These are phyloP conservation scores for Lachancea quebecensis DNA, from an alignment of 805 yeast species.

Conservation along the genomic window DNA sequence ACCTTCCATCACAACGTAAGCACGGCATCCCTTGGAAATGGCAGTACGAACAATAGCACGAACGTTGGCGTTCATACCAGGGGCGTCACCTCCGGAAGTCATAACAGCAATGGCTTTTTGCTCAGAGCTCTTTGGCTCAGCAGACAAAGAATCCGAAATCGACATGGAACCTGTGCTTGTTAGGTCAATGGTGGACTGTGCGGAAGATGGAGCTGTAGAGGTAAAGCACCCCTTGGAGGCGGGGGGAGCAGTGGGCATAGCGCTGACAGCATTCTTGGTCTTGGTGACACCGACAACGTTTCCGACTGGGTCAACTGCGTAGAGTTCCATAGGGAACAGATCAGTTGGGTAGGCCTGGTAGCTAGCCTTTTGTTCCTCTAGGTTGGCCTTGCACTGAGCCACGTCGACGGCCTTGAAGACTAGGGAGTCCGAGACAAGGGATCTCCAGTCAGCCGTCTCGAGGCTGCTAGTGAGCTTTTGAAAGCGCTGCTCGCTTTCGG, in stretches of 20 bases:
- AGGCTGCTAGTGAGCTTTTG: not conserved
- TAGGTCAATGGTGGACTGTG: constrained; percentile 23
- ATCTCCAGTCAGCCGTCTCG: constrained; percentile 43
- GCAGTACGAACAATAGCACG: constrained; percentile 94
- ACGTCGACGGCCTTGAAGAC: constrained; percentile 33
- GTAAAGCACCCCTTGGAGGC: constrained; percentile 9
- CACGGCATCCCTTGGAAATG: constrained; percentile 79
- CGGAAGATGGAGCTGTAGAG: constrained; percentile 16
- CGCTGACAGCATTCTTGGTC: constrained; percentile 47
- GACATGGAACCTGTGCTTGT: constrained; percentile 13
- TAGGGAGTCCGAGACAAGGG: constrained; percentile 36
- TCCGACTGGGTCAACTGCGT: constrained; percentile 79
- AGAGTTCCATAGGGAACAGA: constrained; percentile 66
- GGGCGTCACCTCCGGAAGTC: constrained; percentile 99
- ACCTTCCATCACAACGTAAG: constrained; percentile 88
- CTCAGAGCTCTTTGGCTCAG: constrained; percentile 71
- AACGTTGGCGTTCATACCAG: constrained; percentile 96
- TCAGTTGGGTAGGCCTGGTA: constrained; percentile 65
- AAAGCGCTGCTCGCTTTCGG: constrained; percentile 24
- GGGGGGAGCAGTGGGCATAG: constrained; percentile 30
- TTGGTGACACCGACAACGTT: constrained; percentile 73
- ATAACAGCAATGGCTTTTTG: constrained; percentile 68
- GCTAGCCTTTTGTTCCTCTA: constrained; percentile 26
- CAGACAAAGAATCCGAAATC: constrained; percentile 41
- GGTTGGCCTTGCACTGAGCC: constrained; percentile 22